Evolutionary conservation across 2,329 filamentous ascomycete species (phyloP).

Genomic region (Ceratocystis albifundus): DNA sequence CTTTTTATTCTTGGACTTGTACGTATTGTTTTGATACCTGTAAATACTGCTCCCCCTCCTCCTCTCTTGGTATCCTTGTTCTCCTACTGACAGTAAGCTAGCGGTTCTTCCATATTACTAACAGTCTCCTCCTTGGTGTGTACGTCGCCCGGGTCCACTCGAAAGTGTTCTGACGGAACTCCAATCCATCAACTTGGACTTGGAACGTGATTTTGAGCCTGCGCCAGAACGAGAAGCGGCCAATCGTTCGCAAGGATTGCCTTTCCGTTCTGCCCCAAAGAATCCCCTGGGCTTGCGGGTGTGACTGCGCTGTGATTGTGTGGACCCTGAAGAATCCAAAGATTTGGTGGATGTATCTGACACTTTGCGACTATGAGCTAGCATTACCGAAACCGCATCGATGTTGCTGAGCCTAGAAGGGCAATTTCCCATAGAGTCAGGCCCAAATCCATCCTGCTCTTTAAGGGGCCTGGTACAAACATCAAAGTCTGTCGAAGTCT

Average conservation of each 20-base stretch:
- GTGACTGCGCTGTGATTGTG: constrained; percentile 2
- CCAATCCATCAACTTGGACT: constrained; percentile 3
- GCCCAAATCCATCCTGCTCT: neutral
- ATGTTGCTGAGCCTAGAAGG: neutral
- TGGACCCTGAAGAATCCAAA: constrained; percentile 5
- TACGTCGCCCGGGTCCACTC: neutral
- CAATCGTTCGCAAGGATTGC: neutral
- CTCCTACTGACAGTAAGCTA: neutral
- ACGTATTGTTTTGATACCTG: neutral
- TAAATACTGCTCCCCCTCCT: neutral
- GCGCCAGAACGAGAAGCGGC: neutral
- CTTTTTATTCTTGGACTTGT: neutral
- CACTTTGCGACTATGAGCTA: neutral
- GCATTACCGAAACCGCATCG: neutral
- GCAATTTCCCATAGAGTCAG: neutral
- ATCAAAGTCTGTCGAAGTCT: constrained; percentile 17
- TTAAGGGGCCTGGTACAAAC: neutral
- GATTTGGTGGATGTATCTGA: neutral
- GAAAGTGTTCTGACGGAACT: neutral
- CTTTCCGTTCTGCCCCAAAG: neutral
- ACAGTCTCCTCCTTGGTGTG: neutral
- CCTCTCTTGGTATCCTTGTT: neutral
- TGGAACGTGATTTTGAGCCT: constrained; percentile 5
- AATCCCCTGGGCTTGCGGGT: constrained; percentile 7
- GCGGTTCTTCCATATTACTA: neutral